phyloP scores from a whole-genome alignment of 2,329 filamentous ascomycete species.

The Ceratocystiopsis brevicomis region DNA sequence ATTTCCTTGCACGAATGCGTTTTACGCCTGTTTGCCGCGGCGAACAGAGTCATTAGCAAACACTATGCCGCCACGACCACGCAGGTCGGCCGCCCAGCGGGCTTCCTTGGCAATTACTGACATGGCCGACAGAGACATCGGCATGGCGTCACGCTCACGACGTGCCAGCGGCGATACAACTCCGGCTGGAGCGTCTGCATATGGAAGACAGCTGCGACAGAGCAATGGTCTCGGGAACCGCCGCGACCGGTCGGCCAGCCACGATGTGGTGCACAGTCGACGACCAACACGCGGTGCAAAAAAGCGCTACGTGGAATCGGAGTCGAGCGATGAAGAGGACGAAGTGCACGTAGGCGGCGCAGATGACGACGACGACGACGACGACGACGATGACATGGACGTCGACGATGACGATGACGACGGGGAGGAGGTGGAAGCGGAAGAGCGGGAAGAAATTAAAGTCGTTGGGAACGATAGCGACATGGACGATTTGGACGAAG shows the following conservation, averaged over 20 bases:
- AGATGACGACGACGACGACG: conserved; percentile 3
- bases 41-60: neutral
- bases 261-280: conserved; percentile 30
- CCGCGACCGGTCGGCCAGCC: conserved; percentile 22
- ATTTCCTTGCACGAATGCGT: no score
- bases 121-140: conserved; percentile 29
- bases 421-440: conserved; percentile 11
- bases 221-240: conserved; percentile 7
- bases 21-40: no score
- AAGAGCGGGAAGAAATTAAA: conserved; percentile 13
- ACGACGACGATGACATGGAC: conserved; percentile 16
- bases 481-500: conserved; percentile 23
- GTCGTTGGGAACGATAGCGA: conserved; percentile 15
- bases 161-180: conserved; percentile 14
- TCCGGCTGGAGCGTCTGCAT: no score
- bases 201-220: no score
- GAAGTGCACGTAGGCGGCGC: conserved; percentile 2
- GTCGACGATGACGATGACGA: conserved; percentile 19
- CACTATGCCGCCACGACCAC: conserved; percentile 29
- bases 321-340: conserved; percentile 14
- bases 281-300: conserved; percentile 32
- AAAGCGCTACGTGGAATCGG: conserved; percentile 41
- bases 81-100: conserved; percentile 26
- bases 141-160: conserved; percentile 31
- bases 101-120: conserved; percentile 29